Conservation (phyloP, 139 green algal species). For the Micractinium conductrix region DNA sequence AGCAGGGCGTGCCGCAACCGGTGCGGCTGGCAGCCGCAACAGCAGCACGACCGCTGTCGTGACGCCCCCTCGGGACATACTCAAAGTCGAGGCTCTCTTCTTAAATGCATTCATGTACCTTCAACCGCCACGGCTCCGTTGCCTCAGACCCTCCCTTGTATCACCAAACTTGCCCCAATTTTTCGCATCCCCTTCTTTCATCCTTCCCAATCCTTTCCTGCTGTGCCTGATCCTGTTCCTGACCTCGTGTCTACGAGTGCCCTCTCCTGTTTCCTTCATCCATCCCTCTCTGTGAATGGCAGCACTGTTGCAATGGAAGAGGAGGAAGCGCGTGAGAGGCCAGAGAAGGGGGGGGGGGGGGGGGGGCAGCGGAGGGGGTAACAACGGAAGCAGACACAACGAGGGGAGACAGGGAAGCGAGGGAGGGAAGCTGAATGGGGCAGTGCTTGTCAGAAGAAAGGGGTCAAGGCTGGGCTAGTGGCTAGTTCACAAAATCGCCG, state of each 20-base stretch:
- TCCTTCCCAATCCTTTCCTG: neutral
- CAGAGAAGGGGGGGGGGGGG: neutral
- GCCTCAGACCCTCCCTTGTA: too few relatives aligned
- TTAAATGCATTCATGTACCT: neutral
- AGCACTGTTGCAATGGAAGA: too few relatives aligned
- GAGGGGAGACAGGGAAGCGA: neutral
- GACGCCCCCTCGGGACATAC: too few relatives aligned
- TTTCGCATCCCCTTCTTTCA: neutral
- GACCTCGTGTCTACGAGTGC: too few relatives aligned
- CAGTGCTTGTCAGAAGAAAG: neutral
- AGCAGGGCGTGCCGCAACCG: neutral
- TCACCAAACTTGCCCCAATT: neutral
- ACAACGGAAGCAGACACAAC: neutral
- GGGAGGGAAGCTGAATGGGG: neutral
- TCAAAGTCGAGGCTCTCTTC: too few relatives aligned
- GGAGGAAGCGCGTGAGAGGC: neutral
- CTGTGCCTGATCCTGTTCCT: neutral
- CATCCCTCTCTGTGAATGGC: too few relatives aligned
- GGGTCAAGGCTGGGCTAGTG: neutral
- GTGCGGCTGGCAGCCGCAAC: neutral
- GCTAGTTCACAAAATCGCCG: too few relatives aligned
- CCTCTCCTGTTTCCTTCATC: neutral
- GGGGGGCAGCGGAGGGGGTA: neutral
- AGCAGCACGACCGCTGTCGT: neutral
- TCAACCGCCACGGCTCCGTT: too few relatives aligned